Evolutionary conservation across 192 early-diverging fungal genomes (phyloP), one percentile per base, ranked within the genome.

Genomic region (Chytriomyces sp.): DNA sequence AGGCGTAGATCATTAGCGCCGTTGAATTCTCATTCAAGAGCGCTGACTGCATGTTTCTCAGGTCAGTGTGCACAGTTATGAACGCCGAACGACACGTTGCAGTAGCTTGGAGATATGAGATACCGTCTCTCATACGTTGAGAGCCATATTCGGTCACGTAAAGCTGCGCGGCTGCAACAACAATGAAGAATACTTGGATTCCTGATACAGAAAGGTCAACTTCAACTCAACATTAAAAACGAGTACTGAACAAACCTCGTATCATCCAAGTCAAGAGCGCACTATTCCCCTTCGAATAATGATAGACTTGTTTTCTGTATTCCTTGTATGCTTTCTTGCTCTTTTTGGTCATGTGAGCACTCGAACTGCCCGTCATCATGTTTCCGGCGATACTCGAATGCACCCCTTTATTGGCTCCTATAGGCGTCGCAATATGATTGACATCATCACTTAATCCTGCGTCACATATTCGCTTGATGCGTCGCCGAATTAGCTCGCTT

Each of bases 291-390:
- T 58, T 74, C 5, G 73, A 74, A 59, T 74, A 74, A 30, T 66
- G 33, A 33, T 74, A 74, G 10, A 74, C 73, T 59, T 74, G 73
- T 39, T 74, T 74, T 34, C 73, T 32, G 34, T 74, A 74, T 38
- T 65, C 73, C 41, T 74, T 74, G 32, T 54, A 74, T 22, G 57
- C 59, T 40, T 53, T 39, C 59, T 74, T 65, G 36, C 64, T 64
- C 56, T 74, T 74, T 33, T 67, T 74, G 3, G 37, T 58, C 62
- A 67, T 74, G n/a, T 38, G 40, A 2, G 10, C 38, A 44, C n/a
- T 31, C 8, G 10, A 33, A 30, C 40, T 14, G 22, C 19, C 40
- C 25, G 63, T 22, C 10, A 52, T 38, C 2, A 53, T 14, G 17
- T n/a, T 26, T 22, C 22, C 34, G 5, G 72, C 60, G 6, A 28